Evolutionary conservation across 768 basidiomycete genomes (phyloP), one percentile per base, ranked within the genome.

Genomic region (Boletus rubroflammeus): DNA sequence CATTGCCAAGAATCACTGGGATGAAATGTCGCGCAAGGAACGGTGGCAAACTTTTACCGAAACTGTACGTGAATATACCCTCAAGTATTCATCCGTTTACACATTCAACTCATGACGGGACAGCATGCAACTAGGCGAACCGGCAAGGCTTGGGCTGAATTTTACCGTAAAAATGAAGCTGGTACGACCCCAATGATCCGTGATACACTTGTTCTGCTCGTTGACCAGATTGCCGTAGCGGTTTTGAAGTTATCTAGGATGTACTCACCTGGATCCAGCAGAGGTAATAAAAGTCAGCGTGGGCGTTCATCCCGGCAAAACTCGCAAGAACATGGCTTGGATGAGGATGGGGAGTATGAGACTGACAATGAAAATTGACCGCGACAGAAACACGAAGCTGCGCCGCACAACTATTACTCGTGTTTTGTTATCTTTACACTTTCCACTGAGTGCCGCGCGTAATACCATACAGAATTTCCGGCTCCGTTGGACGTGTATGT

Each of bases 71-170:
- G 41, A 43, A 39, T 29, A 26, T 45, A 14, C 47, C 3, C 11
- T 19, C 45, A 25, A 9, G 15, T 52, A 6, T 41, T 42, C 31
- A 28, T 7, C 11, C 17, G 3, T 46, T 42, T 49, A n/a, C 23
- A 21, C 11, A 21, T 34, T 42, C 28, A 13, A 44, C 47, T 59
- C 39, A 59, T 48, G 48, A 46, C n/a, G 35, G 28, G 47, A 7
- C 42, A 87, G 85, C 75, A 79, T 62, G 79, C 79, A 62, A 68
- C 64, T 15, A 60, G 57, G 31, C 74, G 86, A 56, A 73, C 81
- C 34, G 64, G 67, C 3, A 84, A 80, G 60, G 75, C 83, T 7
- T 88, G 85, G 85, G 75, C 71, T 19, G 83, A 85, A 62, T 82
- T 78, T 58, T 84, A 81, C 60, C 75, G 83, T 29, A 73, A 71